Conservation (phyloP, 768 basidiomycete species). For the Boletellus emodensis region DNA sequence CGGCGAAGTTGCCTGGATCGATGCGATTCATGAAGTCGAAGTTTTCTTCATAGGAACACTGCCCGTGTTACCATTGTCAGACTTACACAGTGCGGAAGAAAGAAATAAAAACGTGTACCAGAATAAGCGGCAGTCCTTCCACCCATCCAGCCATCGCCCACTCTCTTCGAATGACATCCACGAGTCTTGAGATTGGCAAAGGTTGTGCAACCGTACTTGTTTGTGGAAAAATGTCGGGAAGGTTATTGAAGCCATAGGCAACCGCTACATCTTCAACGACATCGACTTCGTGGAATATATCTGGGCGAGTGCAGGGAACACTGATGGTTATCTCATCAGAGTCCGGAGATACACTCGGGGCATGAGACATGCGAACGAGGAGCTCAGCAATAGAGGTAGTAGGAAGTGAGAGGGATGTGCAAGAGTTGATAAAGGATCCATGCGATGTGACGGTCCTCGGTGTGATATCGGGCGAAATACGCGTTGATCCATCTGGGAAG, state of each 20-base stretch:
- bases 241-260: constrained; percentile 96
- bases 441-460: constrained; percentile 68
- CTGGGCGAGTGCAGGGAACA: constrained; percentile 93
- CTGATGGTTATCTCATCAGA: constrained; percentile 68
- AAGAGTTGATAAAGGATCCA: constrained; percentile 92
- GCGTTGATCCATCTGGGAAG: constrained; percentile 68
- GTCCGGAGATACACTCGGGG: constrained; percentile 40
- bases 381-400: constrained; percentile 64
- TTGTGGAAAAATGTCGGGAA: constrained; percentile 85
- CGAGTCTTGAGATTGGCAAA: constrained; percentile 81
- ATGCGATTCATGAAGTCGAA: constrained; percentile 87
- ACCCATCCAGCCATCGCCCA: constrained; percentile 97
- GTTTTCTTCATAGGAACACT: constrained; percentile 99
- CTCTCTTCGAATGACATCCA: constrained; percentile 82
- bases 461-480: constrained; percentile 79
- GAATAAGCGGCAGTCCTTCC: constrained; percentile 89
- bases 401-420: constrained; percentile 78
- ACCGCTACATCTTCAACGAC: constrained; percentile 98
- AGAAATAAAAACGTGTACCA: constrained; percentile 45
- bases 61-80: constrained; percentile 8
- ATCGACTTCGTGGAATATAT: constrained; percentile 97
- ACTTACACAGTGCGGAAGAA: neutral
- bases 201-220: constrained; percentile 96
- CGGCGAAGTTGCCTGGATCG: constrained; percentile 77
- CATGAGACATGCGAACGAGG: constrained; percentile 82